These are phyloP conservation scores for Phaeodactylum tricornutum DNA, from an alignment of 108 stramenopile genomes.

Conservation along the genomic window DNA sequence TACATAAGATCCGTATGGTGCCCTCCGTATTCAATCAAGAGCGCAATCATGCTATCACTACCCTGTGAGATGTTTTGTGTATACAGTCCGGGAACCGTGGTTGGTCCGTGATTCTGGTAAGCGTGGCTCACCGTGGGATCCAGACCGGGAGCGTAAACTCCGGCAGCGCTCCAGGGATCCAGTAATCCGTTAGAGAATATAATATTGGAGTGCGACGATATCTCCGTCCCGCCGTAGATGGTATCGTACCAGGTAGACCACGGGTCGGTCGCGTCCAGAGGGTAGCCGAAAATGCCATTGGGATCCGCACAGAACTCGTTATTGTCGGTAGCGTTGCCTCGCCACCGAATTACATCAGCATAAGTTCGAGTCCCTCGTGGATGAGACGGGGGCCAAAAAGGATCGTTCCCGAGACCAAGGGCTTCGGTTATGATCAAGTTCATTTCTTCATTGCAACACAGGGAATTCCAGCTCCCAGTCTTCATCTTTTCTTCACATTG, in stretches of 20 bases:
- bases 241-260: constrained; percentile 41
- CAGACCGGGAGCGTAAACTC: constrained; percentile 28
- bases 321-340: constrained; percentile 1
- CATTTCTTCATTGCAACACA: constrained; percentile 64
- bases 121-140: neutral
- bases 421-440: constrained; percentile 42
- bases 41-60: constrained; percentile 33
- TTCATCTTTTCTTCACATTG: constrained; percentile 27
- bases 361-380: constrained; percentile 24
- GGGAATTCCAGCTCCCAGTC: constrained; percentile 30
- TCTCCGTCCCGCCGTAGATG: constrained; percentile 44
- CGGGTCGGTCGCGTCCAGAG: constrained; percentile 31
- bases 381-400: constrained; percentile 67
- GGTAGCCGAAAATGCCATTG: constrained; percentile 40
- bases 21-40: constrained; percentile 65
- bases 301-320: constrained; percentile 32
- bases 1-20: constrained; percentile 89
- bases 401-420: constrained; percentile 43
- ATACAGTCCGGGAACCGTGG: constrained; percentile 10
- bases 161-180: constrained; percentile 83
- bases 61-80: constrained; percentile 22
- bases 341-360: constrained; percentile 13
- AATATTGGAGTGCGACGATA: constrained; percentile 55
- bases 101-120: neutral
- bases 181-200: constrained; percentile 78